These are phyloP conservation scores for Epithemia pelagica DNA, from an alignment of 108 stramenopile species.

Conservation along the genomic window DNA sequence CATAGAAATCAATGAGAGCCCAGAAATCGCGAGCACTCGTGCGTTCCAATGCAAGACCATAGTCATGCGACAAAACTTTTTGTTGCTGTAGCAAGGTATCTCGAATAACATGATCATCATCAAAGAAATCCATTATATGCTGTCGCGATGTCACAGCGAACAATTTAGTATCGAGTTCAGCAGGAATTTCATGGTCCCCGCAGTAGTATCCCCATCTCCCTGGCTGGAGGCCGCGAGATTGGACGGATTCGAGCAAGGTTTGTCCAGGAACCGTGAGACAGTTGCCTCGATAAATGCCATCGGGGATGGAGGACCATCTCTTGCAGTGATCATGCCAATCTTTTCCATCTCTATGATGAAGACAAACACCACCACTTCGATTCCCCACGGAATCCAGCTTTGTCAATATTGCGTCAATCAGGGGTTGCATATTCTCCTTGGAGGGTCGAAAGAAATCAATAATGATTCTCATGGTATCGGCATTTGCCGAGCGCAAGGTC, in stretches of 20 bases:
- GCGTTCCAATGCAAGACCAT: background rate
- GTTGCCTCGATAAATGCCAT: conserved; percentile 16
- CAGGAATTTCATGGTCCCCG: conserved; percentile 3
- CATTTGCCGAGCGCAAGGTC: background rate
- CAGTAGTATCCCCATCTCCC: conserved; percentile 7
- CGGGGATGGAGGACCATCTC: conserved; percentile 6
- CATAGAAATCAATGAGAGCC: conserved; percentile 9
- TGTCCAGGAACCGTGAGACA: conserved; percentile 3
- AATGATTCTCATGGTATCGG: background rate
- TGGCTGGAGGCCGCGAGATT: background rate
- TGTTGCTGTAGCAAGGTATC: conserved; percentile 4
- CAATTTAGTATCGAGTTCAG: background rate
- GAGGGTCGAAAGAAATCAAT: background rate
- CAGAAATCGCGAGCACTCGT: conserved; percentile 8
- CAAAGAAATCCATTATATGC: background rate
- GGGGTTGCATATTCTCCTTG: background rate
- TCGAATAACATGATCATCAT: background rate
- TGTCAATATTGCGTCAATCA: background rate
- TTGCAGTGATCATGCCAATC: conserved; percentile 16
- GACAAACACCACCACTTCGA: conserved; percentile 8
- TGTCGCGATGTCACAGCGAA: background rate
- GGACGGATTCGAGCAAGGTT: background rate
- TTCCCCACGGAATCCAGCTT: background rate
- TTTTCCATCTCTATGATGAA: conserved; percentile 16
- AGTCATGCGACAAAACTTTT: conserved; percentile 1